Percentiles rank a stretch among this genome's conserved stretches.
phyloP scores from a whole-genome alignment of 1,139 yeast species.

The Hansenula anomala region DNA sequence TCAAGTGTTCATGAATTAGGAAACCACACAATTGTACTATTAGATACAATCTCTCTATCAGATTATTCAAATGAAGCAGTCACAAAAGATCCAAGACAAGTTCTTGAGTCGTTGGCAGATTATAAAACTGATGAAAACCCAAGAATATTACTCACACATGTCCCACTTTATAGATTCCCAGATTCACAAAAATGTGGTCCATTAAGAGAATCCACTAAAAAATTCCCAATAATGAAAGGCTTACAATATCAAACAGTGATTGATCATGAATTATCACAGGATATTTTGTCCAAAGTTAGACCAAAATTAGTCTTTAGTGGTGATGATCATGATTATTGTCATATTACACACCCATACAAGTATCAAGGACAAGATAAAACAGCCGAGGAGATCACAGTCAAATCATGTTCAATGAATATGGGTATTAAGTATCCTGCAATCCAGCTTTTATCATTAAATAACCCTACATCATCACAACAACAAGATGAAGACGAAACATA shows the following conservation, averaged over 20 bases:
- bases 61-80: slow-evolving; percentile 39
- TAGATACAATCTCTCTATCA: slow-evolving; percentile 81
- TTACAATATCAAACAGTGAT: slow-evolving; percentile 76
- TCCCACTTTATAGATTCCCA: slow-evolving; percentile 65
- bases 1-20: slow-evolving; percentile 57
- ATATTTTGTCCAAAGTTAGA: slow-evolving; percentile 47
- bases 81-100: slow-evolving; percentile 35
- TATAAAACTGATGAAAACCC: slow-evolving; percentile 38
- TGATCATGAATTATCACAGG: slow-evolving; percentile 50
- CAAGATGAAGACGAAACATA: slow-evolving; percentile 20
- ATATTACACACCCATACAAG: slow-evolving; percentile 52
- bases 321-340: slow-evolving; percentile 96
- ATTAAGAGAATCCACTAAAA: slow-evolving; percentile 54
- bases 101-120: slow-evolving; percentile 29
- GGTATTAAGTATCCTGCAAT: slow-evolving; percentile 83
- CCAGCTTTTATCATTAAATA: slow-evolving; percentile 68
- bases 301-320: slow-evolving; percentile 82
- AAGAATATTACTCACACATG: slow-evolving; percentile 70
- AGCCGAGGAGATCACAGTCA: slow-evolving; percentile 79
- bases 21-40: slow-evolving; percentile 68
- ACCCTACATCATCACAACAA: slow-evolving; percentile 31
- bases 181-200: slow-evolving; percentile 59
- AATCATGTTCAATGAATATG: slow-evolving; percentile 89
- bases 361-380: slow-evolving; percentile 27
- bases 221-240: slow-evolving; percentile 69